Percentiles rank a stretch among this genome's conserved stretches.
These are phyloP conservation scores for Pharus latifolius DNA, from an alignment of 176 grass and related monocot species.

Conservation along the genomic window DNA sequence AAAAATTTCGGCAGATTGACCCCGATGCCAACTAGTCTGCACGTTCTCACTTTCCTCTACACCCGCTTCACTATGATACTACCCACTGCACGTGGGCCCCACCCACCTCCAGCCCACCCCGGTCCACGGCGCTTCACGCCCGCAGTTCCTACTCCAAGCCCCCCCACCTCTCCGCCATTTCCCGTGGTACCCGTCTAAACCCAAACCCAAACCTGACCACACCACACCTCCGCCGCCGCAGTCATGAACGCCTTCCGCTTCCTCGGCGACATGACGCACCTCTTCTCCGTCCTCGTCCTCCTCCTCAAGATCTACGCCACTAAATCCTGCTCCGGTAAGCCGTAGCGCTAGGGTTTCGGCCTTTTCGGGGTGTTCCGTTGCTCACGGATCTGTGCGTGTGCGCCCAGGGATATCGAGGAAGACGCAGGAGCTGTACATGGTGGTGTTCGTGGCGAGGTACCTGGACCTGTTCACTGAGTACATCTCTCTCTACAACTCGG, in stretches of 20 bases:
- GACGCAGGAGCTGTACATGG: slow-evolving; percentile 90
- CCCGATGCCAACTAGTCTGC: no score
- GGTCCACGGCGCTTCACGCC: not conserved
- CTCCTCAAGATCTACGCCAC: slow-evolving; percentile 99
- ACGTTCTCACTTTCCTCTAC: not conserved
- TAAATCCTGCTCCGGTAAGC: slow-evolving; percentile 86
- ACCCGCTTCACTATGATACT: not conserved
- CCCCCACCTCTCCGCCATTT: slow-evolving; percentile 23
- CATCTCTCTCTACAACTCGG: slow-evolving; percentile 81
- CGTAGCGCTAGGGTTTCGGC: not conserved
- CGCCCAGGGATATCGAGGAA: slow-evolving; percentile 79
- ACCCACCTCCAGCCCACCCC: not conserved
- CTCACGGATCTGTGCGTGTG: slow-evolving; percentile 25
- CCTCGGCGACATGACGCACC: slow-evolving; percentile 93
- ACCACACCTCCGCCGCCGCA: not conserved
- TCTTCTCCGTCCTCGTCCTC: slow-evolving; percentile 90
- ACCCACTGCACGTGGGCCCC: not conserved
- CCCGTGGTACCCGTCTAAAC: not conserved
- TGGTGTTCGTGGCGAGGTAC: slow-evolving; percentile 84
- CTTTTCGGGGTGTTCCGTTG: no score
- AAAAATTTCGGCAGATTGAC: no score
- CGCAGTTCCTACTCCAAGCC: no score
- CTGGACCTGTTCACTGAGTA: slow-evolving; percentile 82
- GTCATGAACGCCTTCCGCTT: slow-evolving; percentile 89
- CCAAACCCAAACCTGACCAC: slow-evolving; percentile 26